Percentiles rank a stretch among this genome's conserved stretches.
These are phyloP conservation scores for Thamnidium elegans DNA, from an alignment of 192 early-diverging fungal species.

Conservation along the genomic window DNA sequence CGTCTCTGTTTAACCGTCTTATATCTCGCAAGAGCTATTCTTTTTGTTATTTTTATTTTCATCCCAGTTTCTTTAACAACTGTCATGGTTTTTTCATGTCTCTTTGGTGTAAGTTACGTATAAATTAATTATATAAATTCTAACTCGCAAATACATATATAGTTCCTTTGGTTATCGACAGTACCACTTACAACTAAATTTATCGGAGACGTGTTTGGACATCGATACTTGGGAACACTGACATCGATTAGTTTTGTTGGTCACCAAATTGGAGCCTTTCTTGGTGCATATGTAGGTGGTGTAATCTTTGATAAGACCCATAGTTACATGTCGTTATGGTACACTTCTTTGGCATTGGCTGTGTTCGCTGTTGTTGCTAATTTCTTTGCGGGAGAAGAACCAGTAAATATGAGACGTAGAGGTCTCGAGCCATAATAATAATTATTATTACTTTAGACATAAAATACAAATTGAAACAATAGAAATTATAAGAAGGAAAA, in stretches of 20 bases:
- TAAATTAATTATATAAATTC: not conserved
- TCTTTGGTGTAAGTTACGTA: slow-evolving; percentile 35
- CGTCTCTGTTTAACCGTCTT: slow-evolving; percentile 22
- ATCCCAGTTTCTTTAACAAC: slow-evolving; percentile 21
- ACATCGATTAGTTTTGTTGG: slow-evolving; percentile 34
- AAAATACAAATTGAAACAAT: too few species aligned
- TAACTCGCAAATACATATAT: not conserved
- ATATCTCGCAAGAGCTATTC: slow-evolving; percentile 17
- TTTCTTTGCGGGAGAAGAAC: slow-evolving; percentile 19
- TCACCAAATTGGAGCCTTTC: slow-evolving; percentile 37
- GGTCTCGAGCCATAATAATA: not conserved
- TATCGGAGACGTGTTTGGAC: slow-evolving; percentile 31
- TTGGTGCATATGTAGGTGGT: slow-evolving; percentile 36
- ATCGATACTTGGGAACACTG: slow-evolving; percentile 33
- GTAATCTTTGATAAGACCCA: slow-evolving; percentile 25
- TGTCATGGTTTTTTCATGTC: slow-evolving; percentile 25
- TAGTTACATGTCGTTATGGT: slow-evolving; percentile 33
- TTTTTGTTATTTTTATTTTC: slow-evolving; percentile 28
- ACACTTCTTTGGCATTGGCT: slow-evolving; percentile 28
- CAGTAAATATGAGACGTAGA: slow-evolving; percentile 3
- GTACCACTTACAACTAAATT: slow-evolving; percentile 35
- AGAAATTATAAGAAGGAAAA: too few species aligned
- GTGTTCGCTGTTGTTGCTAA: slow-evolving; percentile 17
- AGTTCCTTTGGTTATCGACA: slow-evolving; percentile 37
- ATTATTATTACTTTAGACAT: too few species aligned